Base-by-base conservation (phyloP, 805 yeast species). In the Saccharomycopsis fodiens region DNA sequence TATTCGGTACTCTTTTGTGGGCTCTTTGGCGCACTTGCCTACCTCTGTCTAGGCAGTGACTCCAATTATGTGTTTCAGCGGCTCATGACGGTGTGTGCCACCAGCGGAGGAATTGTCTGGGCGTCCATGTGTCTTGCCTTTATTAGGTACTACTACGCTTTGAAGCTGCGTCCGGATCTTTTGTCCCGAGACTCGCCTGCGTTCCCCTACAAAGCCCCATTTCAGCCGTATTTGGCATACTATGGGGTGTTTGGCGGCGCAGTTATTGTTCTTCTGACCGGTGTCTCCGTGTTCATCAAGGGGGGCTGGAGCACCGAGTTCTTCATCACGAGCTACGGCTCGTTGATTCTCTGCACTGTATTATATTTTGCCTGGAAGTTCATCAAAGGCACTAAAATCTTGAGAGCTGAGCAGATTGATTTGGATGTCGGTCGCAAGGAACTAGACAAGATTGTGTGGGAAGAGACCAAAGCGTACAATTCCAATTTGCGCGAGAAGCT, bases 361-460 rank as follows among this genome's bases (percentile, higher is more conserved):
- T 68, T 76, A 32, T 82, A 73, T 54, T 15, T 68, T 25, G 73
- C 76, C 1, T 80, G 82, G 61, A 79, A 78, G 56, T 35, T 78
- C 0, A 57, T 78, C 13, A 73, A 78, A 48, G 76, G 85, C 7
- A 79, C 89, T 1, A 73, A 77, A 52, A 65, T 81, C 8, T 84
- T 78, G 43, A 72, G 85, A 41, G 63, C 85, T 39, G 89, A 83
- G 54, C 81, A 84, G 39, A 59, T 86, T 49, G 95, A 87, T 60
- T 72, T 83, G 58, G 95, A 87, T 60, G 74, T 86, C 0, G 95
- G 95, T 2, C 68, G 95, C 55, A 70, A 93, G 42, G 95, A 86
- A 59, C 77, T 81, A 64, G 96, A 87, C 61, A 67, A 87, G 41
- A 75, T 75, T 52, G 76, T 79, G 19, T 85, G 95, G 94, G 86